Conservation (phyloP, 352 stramenopile genomes). For the Plasmopara viticola region DNA sequence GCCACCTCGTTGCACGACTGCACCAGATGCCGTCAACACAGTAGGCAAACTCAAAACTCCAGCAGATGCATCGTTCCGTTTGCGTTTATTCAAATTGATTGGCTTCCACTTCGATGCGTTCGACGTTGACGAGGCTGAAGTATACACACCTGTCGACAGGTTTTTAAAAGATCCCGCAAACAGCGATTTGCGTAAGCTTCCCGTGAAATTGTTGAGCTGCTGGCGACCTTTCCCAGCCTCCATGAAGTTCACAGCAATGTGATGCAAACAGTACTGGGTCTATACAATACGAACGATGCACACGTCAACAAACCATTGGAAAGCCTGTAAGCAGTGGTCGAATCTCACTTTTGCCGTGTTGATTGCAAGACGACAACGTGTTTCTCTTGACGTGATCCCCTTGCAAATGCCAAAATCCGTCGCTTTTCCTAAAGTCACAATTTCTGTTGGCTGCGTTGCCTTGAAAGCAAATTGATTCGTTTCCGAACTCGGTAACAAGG, state of each 20-base stretch:
- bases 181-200: slow-evolving; percentile 55
- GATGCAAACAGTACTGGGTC: slow-evolving; percentile 73
- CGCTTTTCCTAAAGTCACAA: slow-evolving; percentile 55
- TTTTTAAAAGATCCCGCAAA: slow-evolving; percentile 62
- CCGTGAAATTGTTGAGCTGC: slow-evolving; percentile 69
- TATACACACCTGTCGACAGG: slow-evolving; percentile 74
- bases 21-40: slow-evolving; percentile 41
- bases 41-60: slow-evolving; percentile 40
- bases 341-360: slow-evolving; percentile 62
- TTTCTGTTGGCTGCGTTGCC: slow-evolving; percentile 39
- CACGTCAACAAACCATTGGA: slow-evolving; percentile 1
- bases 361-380: slow-evolving; percentile 59
- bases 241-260: slow-evolving; percentile 70
- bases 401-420: slow-evolving; percentile 77
- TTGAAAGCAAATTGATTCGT: slow-evolving; percentile 81
- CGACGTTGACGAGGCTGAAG: slow-evolving; percentile 19
- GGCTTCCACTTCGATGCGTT: slow-evolving; percentile 30
- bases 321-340: neutral
- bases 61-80: slow-evolving; percentile 26
- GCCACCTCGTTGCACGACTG: slow-evolving; percentile 31
- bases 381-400: slow-evolving; percentile 47
- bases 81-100: slow-evolving; percentile 44
- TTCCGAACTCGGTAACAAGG: slow-evolving; percentile 54
- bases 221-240: slow-evolving; percentile 59
- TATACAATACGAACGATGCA: slow-evolving; percentile 8